phyloP scores from a whole-genome alignment of 495 filamentous ascomycete species.

The Neurospora sublineolata region DNA sequence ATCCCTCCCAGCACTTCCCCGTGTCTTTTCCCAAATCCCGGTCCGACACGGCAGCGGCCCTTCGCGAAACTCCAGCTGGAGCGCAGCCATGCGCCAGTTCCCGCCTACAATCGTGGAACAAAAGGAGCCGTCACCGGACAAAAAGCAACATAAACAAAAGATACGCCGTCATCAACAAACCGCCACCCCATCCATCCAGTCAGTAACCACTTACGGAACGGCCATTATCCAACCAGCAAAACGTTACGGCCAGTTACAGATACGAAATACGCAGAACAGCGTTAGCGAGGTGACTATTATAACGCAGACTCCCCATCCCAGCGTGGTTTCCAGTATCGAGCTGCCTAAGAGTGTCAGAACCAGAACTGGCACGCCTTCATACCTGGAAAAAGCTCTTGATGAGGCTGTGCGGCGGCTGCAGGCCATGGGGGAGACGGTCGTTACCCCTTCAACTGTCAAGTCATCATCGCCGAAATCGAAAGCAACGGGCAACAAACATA shows the following conservation, averaged over 20 bases:
- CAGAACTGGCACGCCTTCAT: slow-evolving; percentile 16
- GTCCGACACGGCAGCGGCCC: not conserved
- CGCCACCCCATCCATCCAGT: not conserved
- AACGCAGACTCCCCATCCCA: not conserved
- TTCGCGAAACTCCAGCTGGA: not conserved
- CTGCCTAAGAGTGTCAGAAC: not conserved
- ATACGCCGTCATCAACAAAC: slow-evolving; percentile 10
- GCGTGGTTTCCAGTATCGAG: not conserved
- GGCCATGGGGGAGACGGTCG: slow-evolving; percentile 13
- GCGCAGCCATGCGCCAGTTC: not conserved
- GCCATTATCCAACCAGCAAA: not conserved
- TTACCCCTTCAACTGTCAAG: not conserved
- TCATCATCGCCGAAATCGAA: not conserved
- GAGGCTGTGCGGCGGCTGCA: slow-evolving; percentile 25
- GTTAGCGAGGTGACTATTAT: not conserved
- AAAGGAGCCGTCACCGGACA: slow-evolving; percentile 15
- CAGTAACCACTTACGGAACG: not conserved
- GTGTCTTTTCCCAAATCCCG: not conserved
- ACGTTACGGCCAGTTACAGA: not conserved
- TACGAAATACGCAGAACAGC: not conserved
- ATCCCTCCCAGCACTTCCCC: not conserved
- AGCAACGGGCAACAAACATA: not conserved
- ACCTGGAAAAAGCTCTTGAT: slow-evolving; percentile 26
- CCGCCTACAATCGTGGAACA: slow-evolving; percentile 22
- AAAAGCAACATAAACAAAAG: slow-evolving; percentile 11